These are phyloP conservation scores for Cutaneotrichosporon sp. DNA, from an alignment of 1,284 basidiomycete species.

Conservation along the genomic window DNA sequence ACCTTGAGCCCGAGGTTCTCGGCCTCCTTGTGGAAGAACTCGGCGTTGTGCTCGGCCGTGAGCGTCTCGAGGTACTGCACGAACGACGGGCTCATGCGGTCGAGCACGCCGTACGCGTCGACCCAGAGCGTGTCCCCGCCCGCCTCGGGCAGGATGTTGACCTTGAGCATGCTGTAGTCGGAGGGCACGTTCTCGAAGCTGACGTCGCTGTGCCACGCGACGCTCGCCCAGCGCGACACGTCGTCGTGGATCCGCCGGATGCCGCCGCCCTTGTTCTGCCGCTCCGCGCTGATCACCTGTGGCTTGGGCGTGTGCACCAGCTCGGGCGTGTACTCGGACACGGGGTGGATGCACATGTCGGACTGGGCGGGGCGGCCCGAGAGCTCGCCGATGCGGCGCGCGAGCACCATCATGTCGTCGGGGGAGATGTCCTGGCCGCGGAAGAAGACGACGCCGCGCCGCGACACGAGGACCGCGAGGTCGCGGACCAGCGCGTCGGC, in stretches of 20 bases:
- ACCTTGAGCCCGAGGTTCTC: slow-evolving; percentile 37
- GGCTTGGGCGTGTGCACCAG: slow-evolving; percentile 23
- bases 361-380: slow-evolving; percentile 52
- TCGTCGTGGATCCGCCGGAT: slow-evolving; percentile 38
- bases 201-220: slow-evolving; percentile 28
- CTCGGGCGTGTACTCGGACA: slow-evolving; percentile 29
- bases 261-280: slow-evolving; percentile 32
- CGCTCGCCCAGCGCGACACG: slow-evolving; percentile 34
- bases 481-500: slow-evolving; percentile 54
- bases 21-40: slow-evolving; percentile 59
- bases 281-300: slow-evolving; percentile 27
- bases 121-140: slow-evolving; percentile 58
- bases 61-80: slow-evolving; percentile 63
- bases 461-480: slow-evolving; percentile 62
- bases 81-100: slow-evolving; percentile 63
- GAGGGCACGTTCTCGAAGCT: slow-evolving; percentile 67
- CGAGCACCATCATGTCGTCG: slow-evolving; percentile 58
- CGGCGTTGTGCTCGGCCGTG: slow-evolving; percentile 58
- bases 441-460: slow-evolving; percentile 73
- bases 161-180: slow-evolving; percentile 65
- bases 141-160: slow-evolving; percentile 61
- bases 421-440: slow-evolving; percentile 59
- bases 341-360: slow-evolving; percentile 36
- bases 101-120: slow-evolving; percentile 49
- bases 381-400: slow-evolving; percentile 59